Evolutionary conservation across 2,329 filamentous ascomycete genomes (phyloP), one percentile per base, ranked within the genome.

Genomic region (Gremmenia infestans): DNA sequence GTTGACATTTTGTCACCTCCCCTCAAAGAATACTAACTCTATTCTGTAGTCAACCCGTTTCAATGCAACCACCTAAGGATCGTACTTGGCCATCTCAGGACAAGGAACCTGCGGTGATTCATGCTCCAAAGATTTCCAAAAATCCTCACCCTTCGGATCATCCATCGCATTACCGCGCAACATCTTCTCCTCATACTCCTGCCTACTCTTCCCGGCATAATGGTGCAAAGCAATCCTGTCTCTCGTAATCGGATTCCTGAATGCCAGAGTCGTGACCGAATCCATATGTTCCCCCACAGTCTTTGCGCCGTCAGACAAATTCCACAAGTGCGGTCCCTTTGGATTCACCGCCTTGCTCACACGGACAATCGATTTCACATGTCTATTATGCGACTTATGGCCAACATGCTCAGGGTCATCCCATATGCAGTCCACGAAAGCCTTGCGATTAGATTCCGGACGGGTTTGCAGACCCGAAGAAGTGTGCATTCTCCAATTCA

Each of bases 401-500:
- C 28, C 58, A 2, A 55, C 19, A 45, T 56, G 37, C 0, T 53
- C 49, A 2, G 19, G 9, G 47, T 60, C 59, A 47, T 70, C 67
- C 53, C 59, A 65, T 19, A 68, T 64, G 50, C 68, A 71, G 17
- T 64, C 60, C 9, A 63, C 66, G 56, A 68, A 72, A 9, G 58
- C 55, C 50, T 65, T 62, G n/a, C 69, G 62, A 14, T 60, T 57
- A 2, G 59, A 67, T 17, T 61, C 58, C 7, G 67, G 62, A 2
- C 67, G 63, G 11, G 51, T 67, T 1, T 70, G 56, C 1, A 65
- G 59, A 17, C 64, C 63, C 37, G 65, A 65, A 7, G 67, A 67
- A 17, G 63, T 70, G 59, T 72, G 70, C 48, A 69, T 64, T n/a
- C 62, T 59, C 67, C 70, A 70, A 57, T 69, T 70, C 11, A 71